Conservation (phyloP, 768 basidiomycete genomes). For the Kondoa subrosea region DNA sequence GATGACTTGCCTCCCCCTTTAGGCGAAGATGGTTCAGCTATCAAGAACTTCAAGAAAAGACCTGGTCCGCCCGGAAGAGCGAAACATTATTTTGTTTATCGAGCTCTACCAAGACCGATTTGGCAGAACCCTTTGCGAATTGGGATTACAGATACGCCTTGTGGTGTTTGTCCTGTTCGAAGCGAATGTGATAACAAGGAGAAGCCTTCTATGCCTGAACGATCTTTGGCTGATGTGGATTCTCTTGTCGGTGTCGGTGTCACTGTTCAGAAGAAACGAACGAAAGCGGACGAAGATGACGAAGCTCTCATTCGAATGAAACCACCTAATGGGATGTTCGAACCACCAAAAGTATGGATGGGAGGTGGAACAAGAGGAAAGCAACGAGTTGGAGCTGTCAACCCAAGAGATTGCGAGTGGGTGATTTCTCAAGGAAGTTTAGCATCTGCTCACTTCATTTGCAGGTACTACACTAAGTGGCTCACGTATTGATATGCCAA, state of each 20-base stretch:
- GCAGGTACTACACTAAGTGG: background rate
- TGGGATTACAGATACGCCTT: constrained; percentile 15
- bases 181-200: constrained; percentile 14
- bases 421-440: too few relatives aligned
- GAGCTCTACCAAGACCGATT: background rate
- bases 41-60: constrained; percentile 1
- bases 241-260: background rate
- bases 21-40: background rate
- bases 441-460: too few relatives aligned
- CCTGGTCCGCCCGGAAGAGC: background rate
- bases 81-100: constrained; percentile 5
- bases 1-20: constrained; percentile 5
- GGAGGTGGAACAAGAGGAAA: constrained; percentile 6
- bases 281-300: background rate
- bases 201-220: constrained; percentile 6
- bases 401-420: constrained; percentile 6
- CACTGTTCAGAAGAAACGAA: background rate
- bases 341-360: background rate
- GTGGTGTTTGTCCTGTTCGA: constrained; percentile 19
- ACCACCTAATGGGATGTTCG: background rate
- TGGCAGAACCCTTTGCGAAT: background rate
- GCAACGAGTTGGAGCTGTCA: constrained; percentile 4
- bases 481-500: too few relatives aligned
- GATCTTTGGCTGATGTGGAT: background rate
- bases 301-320: background rate